Evolutionary conservation across 352 stramenopile genomes (phyloP).

Genomic region (Phytophthora litchii): DNA sequence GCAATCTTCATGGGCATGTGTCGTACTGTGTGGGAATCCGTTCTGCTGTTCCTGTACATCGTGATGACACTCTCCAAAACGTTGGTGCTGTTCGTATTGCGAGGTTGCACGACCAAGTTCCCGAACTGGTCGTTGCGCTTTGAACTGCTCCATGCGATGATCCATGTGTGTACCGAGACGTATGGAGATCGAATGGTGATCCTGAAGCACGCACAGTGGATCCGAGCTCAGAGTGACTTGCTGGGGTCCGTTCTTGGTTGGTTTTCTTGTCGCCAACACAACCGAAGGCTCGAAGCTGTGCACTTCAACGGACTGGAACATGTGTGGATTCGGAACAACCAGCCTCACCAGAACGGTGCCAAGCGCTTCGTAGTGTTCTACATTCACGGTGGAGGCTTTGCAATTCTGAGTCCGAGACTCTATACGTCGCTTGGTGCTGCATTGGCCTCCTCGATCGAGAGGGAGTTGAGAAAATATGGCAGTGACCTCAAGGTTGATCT

Average conservation of each 20-base stretch:
- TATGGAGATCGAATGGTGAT: conserved; percentile 24
- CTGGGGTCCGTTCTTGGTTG: conserved; percentile 32
- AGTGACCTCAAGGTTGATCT: conserved; percentile 34
- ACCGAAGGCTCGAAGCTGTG: conserved; percentile 29
- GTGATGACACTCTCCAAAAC: background rate
- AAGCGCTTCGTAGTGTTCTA: conserved; percentile 47
- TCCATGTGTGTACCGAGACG: conserved; percentile 16
- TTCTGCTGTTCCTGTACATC: conserved; percentile 17
- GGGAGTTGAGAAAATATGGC: conserved; percentile 14
- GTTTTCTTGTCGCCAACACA: conserved; percentile 20
- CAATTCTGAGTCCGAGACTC: conserved; percentile 41
- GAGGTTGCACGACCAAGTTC: conserved; percentile 31
- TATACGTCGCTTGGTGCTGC: conserved; percentile 43
- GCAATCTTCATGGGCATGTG: conserved; percentile 21
- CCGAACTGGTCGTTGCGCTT: conserved; percentile 47
- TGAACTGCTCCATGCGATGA: conserved; percentile 33
- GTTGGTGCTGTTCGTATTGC: conserved; percentile 9
- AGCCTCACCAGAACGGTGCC: background rate
- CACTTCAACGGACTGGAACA: conserved; percentile 50
- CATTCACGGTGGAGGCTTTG: conserved; percentile 51
- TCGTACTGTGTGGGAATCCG: conserved; percentile 1
- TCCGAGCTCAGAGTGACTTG: conserved; percentile 30
- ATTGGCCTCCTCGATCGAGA: conserved; percentile 24
- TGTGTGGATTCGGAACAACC: conserved; percentile 39
- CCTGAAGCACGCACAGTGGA: conserved; percentile 19